These are phyloP conservation scores for Hymenoscyphus repandus DNA, from an alignment of 2,329 filamentous ascomycete genomes.

Conservation along the genomic window DNA sequence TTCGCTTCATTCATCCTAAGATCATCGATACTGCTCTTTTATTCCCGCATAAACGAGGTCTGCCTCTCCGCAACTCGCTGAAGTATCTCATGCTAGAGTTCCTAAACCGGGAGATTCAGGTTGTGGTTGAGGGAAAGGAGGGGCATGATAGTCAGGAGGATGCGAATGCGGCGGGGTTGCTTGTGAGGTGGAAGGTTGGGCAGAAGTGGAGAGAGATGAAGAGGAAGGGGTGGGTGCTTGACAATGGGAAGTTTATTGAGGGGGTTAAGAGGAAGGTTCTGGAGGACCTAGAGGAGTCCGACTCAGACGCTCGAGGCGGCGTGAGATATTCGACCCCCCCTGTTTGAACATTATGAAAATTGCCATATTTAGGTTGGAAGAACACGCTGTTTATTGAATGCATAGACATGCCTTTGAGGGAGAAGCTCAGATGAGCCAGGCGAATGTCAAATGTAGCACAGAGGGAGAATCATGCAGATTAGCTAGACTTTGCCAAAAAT, in stretches of 20 bases:
- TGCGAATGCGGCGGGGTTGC: slow-evolving; percentile 79
- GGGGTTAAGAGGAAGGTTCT: not conserved
- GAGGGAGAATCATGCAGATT: too few species aligned
- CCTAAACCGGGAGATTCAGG: slow-evolving; percentile 74
- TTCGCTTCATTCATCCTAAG: slow-evolving; percentile 77
- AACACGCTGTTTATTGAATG: too few species aligned
- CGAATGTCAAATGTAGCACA: too few species aligned
- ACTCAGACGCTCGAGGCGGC: not conserved
- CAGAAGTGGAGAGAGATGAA: slow-evolving; percentile 66
- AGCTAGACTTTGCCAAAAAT: too few species aligned
- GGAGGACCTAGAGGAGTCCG: not conserved
- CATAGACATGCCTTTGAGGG: too few species aligned
- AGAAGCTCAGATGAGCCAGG: too few species aligned
- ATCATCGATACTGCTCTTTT: slow-evolving; percentile 83
- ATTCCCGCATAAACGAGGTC: slow-evolving; percentile 70
- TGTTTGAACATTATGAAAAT: not conserved
- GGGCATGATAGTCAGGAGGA: slow-evolving; percentile 95
- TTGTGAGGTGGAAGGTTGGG: slow-evolving; percentile 67
- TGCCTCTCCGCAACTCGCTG: slow-evolving; percentile 75
- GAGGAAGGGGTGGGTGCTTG: slow-evolving; percentile 60
- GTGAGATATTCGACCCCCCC: not conserved
- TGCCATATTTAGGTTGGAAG: too few species aligned
- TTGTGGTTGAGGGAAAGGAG: slow-evolving; percentile 39
- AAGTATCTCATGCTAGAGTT: slow-evolving; percentile 66
- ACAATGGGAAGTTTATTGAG: slow-evolving; percentile 38